Base-by-base conservation (phyloP, 768 basidiomycete genomes). In the Mycena galericulata region DNA sequence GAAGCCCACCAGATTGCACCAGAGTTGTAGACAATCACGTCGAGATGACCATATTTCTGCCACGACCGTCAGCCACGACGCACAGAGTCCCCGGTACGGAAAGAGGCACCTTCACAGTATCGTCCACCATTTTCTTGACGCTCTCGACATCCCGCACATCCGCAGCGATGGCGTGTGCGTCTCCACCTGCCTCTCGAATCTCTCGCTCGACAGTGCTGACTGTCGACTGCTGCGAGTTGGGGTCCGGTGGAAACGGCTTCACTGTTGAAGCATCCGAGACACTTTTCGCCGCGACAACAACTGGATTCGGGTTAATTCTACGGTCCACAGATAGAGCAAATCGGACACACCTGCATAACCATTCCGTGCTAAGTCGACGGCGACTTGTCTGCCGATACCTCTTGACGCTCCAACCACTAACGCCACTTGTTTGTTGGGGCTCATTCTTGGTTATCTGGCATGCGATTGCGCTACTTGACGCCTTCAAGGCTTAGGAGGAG, bases 1-100 rank as follows among this genome's bases (percentile, higher is more conserved):
- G 56, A 24, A 3, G 68, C 62, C 72, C 72, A 72, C 72, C 72
- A 72, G 30, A 72, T 72, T 10, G 72, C 72, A 43, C 72, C 72
- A n/a, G 69, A 58, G 45, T 72, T 72, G 58, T 72, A 72, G n/a
- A 72, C 54, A 34, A 72, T 38, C 17, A 60, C 62, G 43, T 72
- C 72, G 17, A 72, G 69, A 14, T 53, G 61, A 17, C 68, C 64
- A 40, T 50, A 72, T 58, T 66, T 58, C 68, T 69, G 62, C 4
- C 29, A 54, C n/a, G 10, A 36, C n/a, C 20, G 43, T 40, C 32
- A 36, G 40, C 49, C 32, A 55, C 7, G 41, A 20, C 11, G 27
- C 22, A 7, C 14, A 29, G 32, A 64, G 26, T 15, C 27, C 38
- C n/a, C n/a, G n/a, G 18, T 45, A 30, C 11, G 22, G 12, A 43